Base-by-base conservation (phyloP, 805 yeast genomes). In the Vanderwaltozyma verrucispora region DNA sequence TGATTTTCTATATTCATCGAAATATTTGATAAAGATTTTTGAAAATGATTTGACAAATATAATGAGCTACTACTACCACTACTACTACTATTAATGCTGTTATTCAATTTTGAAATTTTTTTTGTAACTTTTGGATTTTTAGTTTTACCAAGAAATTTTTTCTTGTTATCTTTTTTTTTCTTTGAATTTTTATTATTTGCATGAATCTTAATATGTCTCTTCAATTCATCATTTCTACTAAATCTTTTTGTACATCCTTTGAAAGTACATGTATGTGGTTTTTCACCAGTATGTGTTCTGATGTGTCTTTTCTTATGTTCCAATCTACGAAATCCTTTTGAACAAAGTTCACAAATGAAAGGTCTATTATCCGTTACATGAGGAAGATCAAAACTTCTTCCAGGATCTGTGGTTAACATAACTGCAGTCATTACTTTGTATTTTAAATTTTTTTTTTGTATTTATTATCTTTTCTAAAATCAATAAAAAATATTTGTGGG, bases 301-400 rank as follows among this genome's bases (percentile, higher is more conserved):
- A 87, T 80, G 57, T 86, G 96, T 47, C 96, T 71, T 11, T 94
- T 86, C 55, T 84, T 94, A 59, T 86, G 96, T 59, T 86, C 96
- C 33, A 86, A 65, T 43, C 95, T 70, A 58, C 84, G 89, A 57
- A 86, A 86, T 9, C 94, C 85, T 63, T 85, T 83, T 35, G 75
- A 77, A 60, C 96, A 86, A 50, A 82, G 67, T 16, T 88, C 79
- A 53, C 96, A 86, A 50, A 77, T 76, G 67, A 82, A 87, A 3
- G 95, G 96, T 45, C 94, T 63, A 26, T 65, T 62, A 13, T 45
- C 47, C 6, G 5, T 13, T 6, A 28, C 18, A 15, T 28, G 17
- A 9, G 16, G 30, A 13, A 28, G 5, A 16, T 28, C 14, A 28
- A 28, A 28, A 14, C 5, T 28, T 8, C 30, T 18, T n/a, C 11